Evolutionary conservation across 257 asterid genomes (phyloP), one percentile per base, ranked within the genome.

Genomic region (Plectranthus barbatus): DNA sequence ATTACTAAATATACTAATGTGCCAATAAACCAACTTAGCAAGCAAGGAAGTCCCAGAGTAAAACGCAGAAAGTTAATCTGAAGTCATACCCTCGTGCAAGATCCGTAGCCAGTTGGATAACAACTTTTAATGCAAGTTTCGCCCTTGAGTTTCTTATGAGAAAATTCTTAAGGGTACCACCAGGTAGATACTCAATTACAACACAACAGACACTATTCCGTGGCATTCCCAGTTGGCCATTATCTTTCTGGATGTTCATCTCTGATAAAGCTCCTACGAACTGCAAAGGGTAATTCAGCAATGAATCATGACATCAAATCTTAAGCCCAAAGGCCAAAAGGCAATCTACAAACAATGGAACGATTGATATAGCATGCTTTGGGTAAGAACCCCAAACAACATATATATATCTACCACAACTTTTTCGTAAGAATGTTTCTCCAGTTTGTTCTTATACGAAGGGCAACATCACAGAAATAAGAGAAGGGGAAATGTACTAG

Each of bases 151-250:
- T 86, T 74, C 83, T 89, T 50, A 86, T 84, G 66, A 89, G 87
- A 77, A 79, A 89, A 44, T 85, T 82, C 68, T 89, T 89, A 50
- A 89, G 76, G 23, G 90, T 74, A 9, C 95, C 96, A 14, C 95
- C 95, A 6, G 88, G 84, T 42, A 89, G 84, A 80, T 86, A 89
- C 57, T 89, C 96, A 39, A 89, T 90, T 40, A 86, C 83, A 62
- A 86, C 89, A 26, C 91, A 89, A 64, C 92, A 89, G 42, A 84
- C 73, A 44, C n/a, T n/a, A n/a, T 78, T 83, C 8, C 73, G 70
- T 7, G 94, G 87, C 81, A 82, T 75, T 64, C 77, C 84, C 26
- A 82, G 68, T 65, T 82, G 78, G 66, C 93, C 91, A 47, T 73
- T 77, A 49, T 84, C 93, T 50, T 79, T 82, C 76, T 74, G 90